Conservation (phyloP, 225 moss, liverwort and hornwort genomes). For the Physcomitrium patens region DNA sequence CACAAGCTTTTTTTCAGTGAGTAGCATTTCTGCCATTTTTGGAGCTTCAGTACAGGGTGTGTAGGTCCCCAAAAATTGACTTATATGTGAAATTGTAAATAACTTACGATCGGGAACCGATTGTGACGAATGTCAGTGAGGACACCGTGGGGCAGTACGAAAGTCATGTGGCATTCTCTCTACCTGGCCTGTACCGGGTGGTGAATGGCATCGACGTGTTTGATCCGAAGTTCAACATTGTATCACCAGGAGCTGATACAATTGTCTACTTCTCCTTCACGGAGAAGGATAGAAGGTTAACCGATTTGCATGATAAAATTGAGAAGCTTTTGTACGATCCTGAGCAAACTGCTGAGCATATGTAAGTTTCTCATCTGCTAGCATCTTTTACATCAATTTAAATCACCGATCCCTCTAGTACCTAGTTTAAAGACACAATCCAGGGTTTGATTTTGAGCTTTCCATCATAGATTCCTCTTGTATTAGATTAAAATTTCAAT, state of each 20-base stretch:
- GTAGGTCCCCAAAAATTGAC: background rate
- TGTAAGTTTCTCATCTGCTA: constrained; percentile 48
- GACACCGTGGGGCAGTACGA: constrained; percentile 91
- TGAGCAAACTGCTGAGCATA: constrained; percentile 74
- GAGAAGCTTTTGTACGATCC: constrained; percentile 75
- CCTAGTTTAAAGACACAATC: too few species aligned
- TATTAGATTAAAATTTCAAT: background rate
- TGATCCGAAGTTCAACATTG: constrained; percentile 97
- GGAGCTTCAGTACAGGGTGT: background rate
- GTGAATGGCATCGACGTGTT: constrained; percentile 91
- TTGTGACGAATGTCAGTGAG: constrained; percentile 49
- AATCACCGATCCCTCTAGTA: too few species aligned
- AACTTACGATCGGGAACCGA: background rate
- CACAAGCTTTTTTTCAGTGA: background rate
- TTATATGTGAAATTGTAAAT: background rate
- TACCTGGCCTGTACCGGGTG: constrained; percentile 92
- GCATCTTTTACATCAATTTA: background rate
- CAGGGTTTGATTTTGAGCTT: background rate
- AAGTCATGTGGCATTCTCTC: constrained; percentile 79
- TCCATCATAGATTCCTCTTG: too few species aligned
- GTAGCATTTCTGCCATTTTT: background rate
- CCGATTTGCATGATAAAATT: constrained; percentile 62
- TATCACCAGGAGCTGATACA: constrained; percentile 88
- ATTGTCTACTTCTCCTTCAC: constrained; percentile 78
- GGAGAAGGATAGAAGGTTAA: constrained; percentile 68